These are phyloP conservation scores for Phylloporus sp. DNA, from an alignment of 768 basidiomycete species.

Conservation along the genomic window DNA sequence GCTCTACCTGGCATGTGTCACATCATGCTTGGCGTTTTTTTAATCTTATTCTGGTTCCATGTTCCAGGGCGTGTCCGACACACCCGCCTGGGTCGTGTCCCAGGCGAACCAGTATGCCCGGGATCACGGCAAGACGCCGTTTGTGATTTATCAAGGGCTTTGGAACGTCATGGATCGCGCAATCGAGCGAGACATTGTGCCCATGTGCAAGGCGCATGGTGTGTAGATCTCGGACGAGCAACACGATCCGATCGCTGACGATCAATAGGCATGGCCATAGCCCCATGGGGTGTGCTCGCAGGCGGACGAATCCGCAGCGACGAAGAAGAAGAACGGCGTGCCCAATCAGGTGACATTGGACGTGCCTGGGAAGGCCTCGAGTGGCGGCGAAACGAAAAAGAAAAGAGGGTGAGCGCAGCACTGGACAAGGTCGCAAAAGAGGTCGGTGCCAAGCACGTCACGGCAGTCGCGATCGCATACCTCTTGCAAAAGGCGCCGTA, in stretches of 20 bases:
- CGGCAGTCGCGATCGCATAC: constrained; percentile 43
- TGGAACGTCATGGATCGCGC: constrained; percentile 36
- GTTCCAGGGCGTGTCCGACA: constrained; percentile 26
- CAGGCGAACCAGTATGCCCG: constrained; percentile 41
- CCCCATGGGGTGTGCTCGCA: constrained; percentile 36
- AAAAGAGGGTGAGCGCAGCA: constrained; percentile 39
- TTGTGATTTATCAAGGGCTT: constrained; percentile 42
- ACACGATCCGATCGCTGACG: background rate
- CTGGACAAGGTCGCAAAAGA: constrained; percentile 50
- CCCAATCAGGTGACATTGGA: constrained; percentile 25
- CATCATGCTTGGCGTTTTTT: no score
- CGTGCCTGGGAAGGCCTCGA: constrained; percentile 20
- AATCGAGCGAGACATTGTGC: constrained; percentile 44
- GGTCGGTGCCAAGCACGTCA: constrained; percentile 45
- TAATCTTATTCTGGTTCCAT: no score
- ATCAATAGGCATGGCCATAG: constrained; percentile 28
- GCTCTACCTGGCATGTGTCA: constrained; percentile 29
- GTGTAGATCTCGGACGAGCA: background rate
- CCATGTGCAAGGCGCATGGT: constrained; percentile 29
- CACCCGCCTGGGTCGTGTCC: constrained; percentile 40
- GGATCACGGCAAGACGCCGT: constrained; percentile 41
- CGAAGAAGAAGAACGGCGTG: constrained; percentile 29
- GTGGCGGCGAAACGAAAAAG: constrained; percentile 47
- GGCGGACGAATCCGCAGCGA: constrained; percentile 33
- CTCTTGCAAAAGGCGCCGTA: constrained; percentile 51